Base-by-base conservation (phyloP, 176 grass and related monocot species). In the Cymbopogon citratus region DNA sequence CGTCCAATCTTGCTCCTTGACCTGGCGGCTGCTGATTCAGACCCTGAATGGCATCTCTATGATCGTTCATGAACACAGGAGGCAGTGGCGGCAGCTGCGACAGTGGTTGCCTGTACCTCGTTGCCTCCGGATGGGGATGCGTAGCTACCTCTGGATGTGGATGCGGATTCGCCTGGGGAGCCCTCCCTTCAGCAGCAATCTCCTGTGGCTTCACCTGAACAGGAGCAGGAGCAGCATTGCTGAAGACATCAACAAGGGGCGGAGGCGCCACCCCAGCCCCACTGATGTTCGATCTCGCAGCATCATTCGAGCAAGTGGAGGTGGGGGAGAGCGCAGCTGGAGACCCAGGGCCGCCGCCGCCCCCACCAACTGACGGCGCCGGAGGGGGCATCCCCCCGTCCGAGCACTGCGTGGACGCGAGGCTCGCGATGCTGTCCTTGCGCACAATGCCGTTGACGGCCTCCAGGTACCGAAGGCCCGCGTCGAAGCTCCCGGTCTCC, bases 11-110 rank as follows among this genome's bases (percentile, higher is more conserved):
- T n/a, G 26, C 16, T 2, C 59, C 39, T 3, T 83, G 82, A 38
- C 77, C 87, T 72, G 85, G 70, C 0, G 54, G 63, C 18, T 6
- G 77, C 71, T 85, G 88, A 87, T 87, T 84, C 69, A 87, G 23
- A 83, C 84, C 84, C 49, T 90, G 88, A 80, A 90, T 87, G n/a
- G 75, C 84, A 57, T 90, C 88, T 49, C 83, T 86, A 60, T 90
- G 80, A 31, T 90, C 76, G 51, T 93, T 93, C 73, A 99, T 87
- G 84, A 96, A 95, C 25, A 87, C 71, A 11, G 97, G 97, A 4
- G 97, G 97, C 49, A 99, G 90, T 51, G 97, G 97, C 10, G 97
- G 93, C 38, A 96, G 86, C 90, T 99, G 91, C 7, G 96, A 98
- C 23, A 98, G 82, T 7, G 97, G 97, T 83, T 99, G 93, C 61